These are phyloP conservation scores for Mariannaea sp. DNA, from an alignment of 2,329 filamentous ascomycete genomes.

Conservation along the genomic window DNA sequence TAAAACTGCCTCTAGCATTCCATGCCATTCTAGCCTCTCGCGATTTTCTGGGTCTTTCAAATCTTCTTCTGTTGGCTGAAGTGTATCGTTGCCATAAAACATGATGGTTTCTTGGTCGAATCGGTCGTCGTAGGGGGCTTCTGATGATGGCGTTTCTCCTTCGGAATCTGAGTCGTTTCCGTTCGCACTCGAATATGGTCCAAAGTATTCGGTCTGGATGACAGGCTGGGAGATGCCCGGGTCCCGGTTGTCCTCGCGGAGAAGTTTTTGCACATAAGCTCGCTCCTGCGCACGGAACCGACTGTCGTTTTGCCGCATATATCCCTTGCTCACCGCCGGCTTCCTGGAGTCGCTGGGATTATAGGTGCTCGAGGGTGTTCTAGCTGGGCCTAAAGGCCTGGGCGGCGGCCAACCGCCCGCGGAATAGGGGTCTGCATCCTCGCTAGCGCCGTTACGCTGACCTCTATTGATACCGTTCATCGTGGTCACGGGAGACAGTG, in stretches of 20 bases:
- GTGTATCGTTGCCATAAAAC: conserved; percentile 88
- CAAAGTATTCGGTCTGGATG: conserved; percentile 64
- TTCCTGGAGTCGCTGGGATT: conserved; percentile 68
- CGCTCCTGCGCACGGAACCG: conserved; percentile 73
- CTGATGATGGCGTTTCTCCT: conserved; percentile 86
- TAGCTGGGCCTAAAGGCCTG: conserved; percentile 69
- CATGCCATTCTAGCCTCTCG: conserved; percentile 95
- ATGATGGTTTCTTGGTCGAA: conserved; percentile 93
- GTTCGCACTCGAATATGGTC: conserved; percentile 64
- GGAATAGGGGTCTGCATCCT: conserved; percentile 38
- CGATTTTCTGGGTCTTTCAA: conserved; percentile 84
- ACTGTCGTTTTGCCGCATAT: conserved; percentile 52
- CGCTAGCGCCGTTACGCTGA: conserved; percentile 44
- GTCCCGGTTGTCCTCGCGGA: conserved; percentile 56
- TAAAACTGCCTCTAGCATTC: conserved; percentile 93
- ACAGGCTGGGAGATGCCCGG: conserved; percentile 52
- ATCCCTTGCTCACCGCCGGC: conserved; percentile 43
- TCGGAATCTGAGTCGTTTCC: conserved; percentile 84
- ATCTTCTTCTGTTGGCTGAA: conserved; percentile 88
- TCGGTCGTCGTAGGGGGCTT: conserved; percentile 80
- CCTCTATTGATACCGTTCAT: conserved; percentile 50
- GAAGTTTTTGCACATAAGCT: conserved; percentile 88
- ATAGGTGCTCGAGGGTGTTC: conserved; percentile 81
- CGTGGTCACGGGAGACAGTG: conserved; percentile 47
- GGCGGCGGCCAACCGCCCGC: conserved; percentile 59